Evolutionary conservation across 1,284 basidiomycete genomes (phyloP).

Genomic region (Sanghuangporus weigelae): DNA sequence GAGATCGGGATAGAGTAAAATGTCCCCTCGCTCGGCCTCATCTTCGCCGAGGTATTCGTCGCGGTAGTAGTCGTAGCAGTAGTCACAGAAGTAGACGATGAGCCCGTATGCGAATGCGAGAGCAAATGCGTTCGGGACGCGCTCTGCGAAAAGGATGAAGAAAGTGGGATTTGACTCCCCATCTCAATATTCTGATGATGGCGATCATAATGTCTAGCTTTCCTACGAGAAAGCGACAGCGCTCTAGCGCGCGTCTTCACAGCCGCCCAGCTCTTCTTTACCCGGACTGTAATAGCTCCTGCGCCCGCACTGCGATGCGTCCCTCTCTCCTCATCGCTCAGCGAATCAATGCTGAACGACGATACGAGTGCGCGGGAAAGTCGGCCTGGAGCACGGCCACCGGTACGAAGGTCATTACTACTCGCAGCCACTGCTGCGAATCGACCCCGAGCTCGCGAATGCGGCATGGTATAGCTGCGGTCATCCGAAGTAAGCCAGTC

Average conservation of each 20-base stretch:
- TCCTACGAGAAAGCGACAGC: neutral
- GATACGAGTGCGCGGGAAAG: slow-evolving; percentile 13
- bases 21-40: neutral
- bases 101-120: neutral
- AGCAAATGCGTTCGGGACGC: neutral
- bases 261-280: slow-evolving; percentile 1
- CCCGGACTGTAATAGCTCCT: neutral
- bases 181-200: neutral
- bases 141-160: no score
- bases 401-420: neutral
- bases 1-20: neutral
- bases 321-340: neutral
- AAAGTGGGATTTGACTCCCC: neutral
- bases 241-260: neutral
- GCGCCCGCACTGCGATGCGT: neutral
- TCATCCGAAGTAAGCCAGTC: slow-evolving; percentile 2
- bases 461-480: no score
- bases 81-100: neutral
- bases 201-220: neutral
- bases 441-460: no score
- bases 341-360: slow-evolving; percentile 16
- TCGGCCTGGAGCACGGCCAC: neutral
- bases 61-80: neutral
- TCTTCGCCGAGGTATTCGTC: neutral
- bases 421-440: no score